A percentile compares a stretch with the other conserved stretches of the same genome.
Conservation (phyloP, 2,329 filamentous ascomycete genomes). For the Ophiostoma fasciatum region DNA sequence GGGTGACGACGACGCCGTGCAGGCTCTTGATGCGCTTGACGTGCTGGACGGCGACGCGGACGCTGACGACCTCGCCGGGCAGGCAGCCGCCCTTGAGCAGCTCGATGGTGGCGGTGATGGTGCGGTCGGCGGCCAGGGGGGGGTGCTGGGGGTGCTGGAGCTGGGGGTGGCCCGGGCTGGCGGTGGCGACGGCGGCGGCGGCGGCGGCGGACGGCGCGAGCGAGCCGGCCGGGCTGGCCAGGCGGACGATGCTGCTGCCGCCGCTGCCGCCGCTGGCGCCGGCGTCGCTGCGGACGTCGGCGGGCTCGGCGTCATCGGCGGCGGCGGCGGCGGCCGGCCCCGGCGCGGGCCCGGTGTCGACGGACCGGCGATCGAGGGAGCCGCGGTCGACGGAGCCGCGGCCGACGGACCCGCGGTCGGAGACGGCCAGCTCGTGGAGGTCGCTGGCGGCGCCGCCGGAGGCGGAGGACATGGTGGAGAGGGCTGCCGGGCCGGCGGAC, state of each 20-base stretch:
- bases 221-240: slow-evolving; percentile 26
- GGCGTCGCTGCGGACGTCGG: slow-evolving; percentile 2
- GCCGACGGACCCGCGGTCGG: slow-evolving; percentile 26
- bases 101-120: slow-evolving; percentile 76
- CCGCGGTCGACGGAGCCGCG: too few species aligned
- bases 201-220: slow-evolving; percentile 21
- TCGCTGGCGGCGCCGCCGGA: slow-evolving; percentile 11
- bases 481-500: not conserved
- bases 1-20: slow-evolving; percentile 80
- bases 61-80: slow-evolving; percentile 66
- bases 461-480: slow-evolving; percentile 13
- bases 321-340: too few species aligned
- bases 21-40: slow-evolving; percentile 82
- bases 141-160: slow-evolving; percentile 16
- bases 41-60: slow-evolving; percentile 73
- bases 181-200: not conserved
- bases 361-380: too few species aligned
- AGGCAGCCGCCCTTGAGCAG: slow-evolving; percentile 70
- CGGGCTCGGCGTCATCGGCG: too few species aligned
- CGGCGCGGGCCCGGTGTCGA: too few species aligned
- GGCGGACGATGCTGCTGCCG: slow-evolving; percentile 33
- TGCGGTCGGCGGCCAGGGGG: slow-evolving; percentile 49
- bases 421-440: slow-evolving; percentile 19
- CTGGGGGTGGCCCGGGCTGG: not conserved
- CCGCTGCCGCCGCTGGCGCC: slow-evolving; percentile 55